Evolutionary conservation across 495 filamentous ascomycete species (phyloP), one percentile per base, ranked within the genome.

Genomic region (Aspergillus homomorphus): DNA sequence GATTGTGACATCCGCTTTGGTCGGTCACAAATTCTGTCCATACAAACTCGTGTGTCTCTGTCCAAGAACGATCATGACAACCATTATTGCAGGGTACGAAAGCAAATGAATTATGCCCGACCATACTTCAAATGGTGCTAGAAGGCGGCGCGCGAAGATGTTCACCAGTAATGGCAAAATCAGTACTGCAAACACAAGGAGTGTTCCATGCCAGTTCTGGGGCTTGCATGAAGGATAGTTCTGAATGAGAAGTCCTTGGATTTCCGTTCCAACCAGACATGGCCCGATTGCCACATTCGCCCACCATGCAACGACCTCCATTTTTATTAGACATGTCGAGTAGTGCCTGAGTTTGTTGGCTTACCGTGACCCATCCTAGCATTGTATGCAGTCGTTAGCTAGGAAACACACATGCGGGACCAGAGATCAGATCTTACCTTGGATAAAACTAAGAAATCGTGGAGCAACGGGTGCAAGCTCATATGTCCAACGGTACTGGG

Each of bases 41-140:
- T 6, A 80, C 78, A 50, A 77, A 74, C 0, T 73, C 60, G 76
- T 73, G 42, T 74, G 72, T 12, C 65, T 65, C 16, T 72, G 73
- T 8, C 75, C 69, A 12, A 82, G 63, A 16, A 73, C 63, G 1
- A 80, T 64, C 8, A 82, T 56, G 2, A 77, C 69, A 10, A 83
- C 58, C 7, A 78, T 52, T 43, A 77, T 69, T 0, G 66, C 72
- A n/a, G 82, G 69, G 57, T 80, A 82, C 54, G 75, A 66, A 4
- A 69, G 56, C 20, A 83, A 64, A 54, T 84, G 80, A 22, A 78
- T 67, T 24, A 81, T 71, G 0, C 75, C 68, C 7, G 62, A 77
- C 24, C 80, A 55, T 23, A 73, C 69, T 53, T 82, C 78, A 18
- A 84, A 51, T 1, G 70, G 57, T 9, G 79, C 74, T 28, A 83